Conservation (phyloP, 139 green algal genomes). For the Coccomyxa sp. region DNA sequence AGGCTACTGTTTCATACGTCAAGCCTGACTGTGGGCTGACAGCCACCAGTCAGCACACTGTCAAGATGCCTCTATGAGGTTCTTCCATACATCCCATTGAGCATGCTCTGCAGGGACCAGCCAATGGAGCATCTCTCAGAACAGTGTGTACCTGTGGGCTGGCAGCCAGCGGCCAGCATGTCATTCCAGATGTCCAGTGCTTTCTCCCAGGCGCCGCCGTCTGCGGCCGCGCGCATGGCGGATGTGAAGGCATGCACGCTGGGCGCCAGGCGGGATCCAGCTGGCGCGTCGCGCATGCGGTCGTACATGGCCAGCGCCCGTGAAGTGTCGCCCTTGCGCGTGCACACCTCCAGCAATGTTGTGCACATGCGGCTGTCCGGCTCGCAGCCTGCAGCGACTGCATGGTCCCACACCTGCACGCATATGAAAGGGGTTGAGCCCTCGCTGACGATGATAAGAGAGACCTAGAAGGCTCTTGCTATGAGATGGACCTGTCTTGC, state of each 20-base stretch:
- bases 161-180: slow-evolving; percentile 57
- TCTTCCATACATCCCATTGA: neutral
- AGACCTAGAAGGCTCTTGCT: too few relatives aligned
- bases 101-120: neutral
- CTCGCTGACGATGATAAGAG: too few relatives aligned
- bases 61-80: neutral
- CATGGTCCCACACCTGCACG: slow-evolving; percentile 60
- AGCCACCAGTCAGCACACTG: too few relatives aligned
- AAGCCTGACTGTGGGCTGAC: too few relatives aligned
- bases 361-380: slow-evolving; percentile 78
- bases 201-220: slow-evolving; percentile 57
- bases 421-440: too few relatives aligned
- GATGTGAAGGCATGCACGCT: slow-evolving; percentile 83
- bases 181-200: slow-evolving; percentile 80
- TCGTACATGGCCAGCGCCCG: slow-evolving; percentile 67
- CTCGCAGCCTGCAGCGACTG: slow-evolving; percentile 31
- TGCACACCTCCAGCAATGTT: slow-evolving; percentile 78
- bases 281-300: slow-evolving; percentile 45
- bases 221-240: slow-evolving; percentile 78
- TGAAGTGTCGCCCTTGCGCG: slow-evolving; percentile 56
- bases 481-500: too few relatives aligned
- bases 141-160: slow-evolving; percentile 38
- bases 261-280: slow-evolving; percentile 49
- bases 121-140: neutral
- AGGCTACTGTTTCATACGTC: too few relatives aligned